These are phyloP conservation scores for Pleurotus pulmonarius DNA, from an alignment of 768 basidiomycete species.

Conservation along the genomic window DNA sequence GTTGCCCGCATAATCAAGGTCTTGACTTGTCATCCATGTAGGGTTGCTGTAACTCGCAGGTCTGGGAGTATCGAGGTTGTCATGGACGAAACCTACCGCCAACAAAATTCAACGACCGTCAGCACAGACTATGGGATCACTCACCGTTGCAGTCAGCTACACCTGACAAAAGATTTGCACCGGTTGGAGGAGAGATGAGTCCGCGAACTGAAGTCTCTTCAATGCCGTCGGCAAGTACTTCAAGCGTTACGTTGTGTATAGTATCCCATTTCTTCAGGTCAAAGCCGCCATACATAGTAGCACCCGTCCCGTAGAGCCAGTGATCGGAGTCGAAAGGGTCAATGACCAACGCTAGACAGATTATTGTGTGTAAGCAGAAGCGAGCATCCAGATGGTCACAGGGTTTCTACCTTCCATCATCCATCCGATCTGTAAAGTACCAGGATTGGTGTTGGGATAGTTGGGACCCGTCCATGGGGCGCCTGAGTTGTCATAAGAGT, in stretches of 20 bases:
- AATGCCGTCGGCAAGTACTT: slow-evolving; percentile 59
- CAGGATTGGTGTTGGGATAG: slow-evolving; percentile 37
- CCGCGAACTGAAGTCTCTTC: slow-evolving; percentile 60
- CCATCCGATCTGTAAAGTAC: slow-evolving; percentile 57
- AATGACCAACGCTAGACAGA: slow-evolving; percentile 41
- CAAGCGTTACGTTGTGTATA: slow-evolving; percentile 52
- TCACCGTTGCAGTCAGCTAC: slow-evolving; percentile 53
- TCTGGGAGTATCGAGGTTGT: slow-evolving; percentile 36
- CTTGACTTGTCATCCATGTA: slow-evolving; percentile 40
- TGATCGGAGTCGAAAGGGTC: slow-evolving; percentile 69
- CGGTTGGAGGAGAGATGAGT: slow-evolving; percentile 59
- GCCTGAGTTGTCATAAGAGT: slow-evolving; percentile 48
- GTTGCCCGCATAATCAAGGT: slow-evolving; percentile 54
- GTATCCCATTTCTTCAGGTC: slow-evolving; percentile 61
- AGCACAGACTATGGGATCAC: neutral
- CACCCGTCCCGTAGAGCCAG: slow-evolving; percentile 70
- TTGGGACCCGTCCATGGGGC: slow-evolving; percentile 60
- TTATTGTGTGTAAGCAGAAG: neutral
- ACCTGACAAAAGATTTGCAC: slow-evolving; percentile 52
- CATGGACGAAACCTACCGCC: slow-evolving; percentile 40
- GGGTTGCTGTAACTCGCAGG: slow-evolving; percentile 38
- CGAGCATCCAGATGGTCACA: neutral
- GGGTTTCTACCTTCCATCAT: slow-evolving; percentile 57
- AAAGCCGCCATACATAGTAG: slow-evolving; percentile 57
- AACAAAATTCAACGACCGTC: neutral